Conservation (phyloP, 805 yeast species). For the Starmerella cellae region DNA sequence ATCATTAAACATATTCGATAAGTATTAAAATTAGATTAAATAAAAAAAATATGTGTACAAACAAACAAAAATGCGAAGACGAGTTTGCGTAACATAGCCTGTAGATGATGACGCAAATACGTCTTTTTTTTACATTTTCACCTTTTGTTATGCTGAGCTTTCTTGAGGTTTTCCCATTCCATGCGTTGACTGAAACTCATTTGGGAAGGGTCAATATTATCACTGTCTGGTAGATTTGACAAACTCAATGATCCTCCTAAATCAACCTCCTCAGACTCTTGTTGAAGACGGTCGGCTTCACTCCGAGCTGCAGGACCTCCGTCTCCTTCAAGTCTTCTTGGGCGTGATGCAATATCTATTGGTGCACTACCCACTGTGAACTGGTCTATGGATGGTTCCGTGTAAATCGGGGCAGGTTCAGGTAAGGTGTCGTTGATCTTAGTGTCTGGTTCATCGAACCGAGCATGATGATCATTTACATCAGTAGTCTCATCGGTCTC, state of each 20-base stretch:
- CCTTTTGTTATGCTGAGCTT: no score
- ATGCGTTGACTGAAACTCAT: constrained; percentile 24
- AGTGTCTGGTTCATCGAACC: not conserved
- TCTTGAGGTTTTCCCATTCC: constrained; percentile 21
- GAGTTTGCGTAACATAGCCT: no score
- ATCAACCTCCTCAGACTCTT: not conserved
- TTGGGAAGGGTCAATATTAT: constrained; percentile 1
- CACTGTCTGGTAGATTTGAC: not conserved
- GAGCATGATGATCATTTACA: not conserved
- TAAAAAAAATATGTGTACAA: no score
- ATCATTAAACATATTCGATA: no score
- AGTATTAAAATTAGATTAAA: no score
- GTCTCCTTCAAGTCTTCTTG: constrained; percentile 11
- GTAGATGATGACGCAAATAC: no score
- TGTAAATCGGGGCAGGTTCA: not conserved
- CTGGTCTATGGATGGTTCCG: not conserved
- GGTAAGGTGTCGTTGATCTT: not conserved
- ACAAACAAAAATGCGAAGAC: no score
- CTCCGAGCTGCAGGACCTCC: constrained; percentile 12
- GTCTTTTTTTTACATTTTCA: no score
- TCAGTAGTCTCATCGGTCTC: not conserved
- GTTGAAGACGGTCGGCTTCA: not conserved
- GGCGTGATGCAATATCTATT: constrained; percentile 7
- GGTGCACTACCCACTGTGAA: constrained; percentile 11
- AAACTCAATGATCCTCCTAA: not conserved